A percentile compares a stretch with the other conserved stretches of the same genome.
Conservation (phyloP, 768 basidiomycete genomes). For the Pisolithus tinctorius region DNA sequence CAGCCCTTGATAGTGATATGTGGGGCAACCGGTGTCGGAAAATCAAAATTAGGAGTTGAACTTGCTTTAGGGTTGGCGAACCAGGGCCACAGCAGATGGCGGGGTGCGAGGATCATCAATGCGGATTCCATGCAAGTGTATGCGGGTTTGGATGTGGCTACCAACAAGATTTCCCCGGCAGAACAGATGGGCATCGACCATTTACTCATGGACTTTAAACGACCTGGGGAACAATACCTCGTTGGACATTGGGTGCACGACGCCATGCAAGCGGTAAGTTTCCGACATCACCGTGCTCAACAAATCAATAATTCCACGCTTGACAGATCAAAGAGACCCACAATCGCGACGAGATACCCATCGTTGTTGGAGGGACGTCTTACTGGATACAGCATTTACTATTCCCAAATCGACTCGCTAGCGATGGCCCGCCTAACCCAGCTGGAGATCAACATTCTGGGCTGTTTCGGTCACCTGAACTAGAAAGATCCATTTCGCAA, state of each 20-base stretch:
- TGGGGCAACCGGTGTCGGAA: slow-evolving; percentile 94
- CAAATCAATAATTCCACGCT: slow-evolving; percentile 2
- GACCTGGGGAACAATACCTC: slow-evolving; percentile 81
- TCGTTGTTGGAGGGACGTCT: slow-evolving; percentile 91
- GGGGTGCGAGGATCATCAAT: slow-evolving; percentile 76
- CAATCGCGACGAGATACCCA: slow-evolving; percentile 57
- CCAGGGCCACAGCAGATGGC: slow-evolving; percentile 34
- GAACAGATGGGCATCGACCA: slow-evolving; percentile 84
- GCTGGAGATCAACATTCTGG: background rate
- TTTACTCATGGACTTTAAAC: slow-evolving; percentile 81
- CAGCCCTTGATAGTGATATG: slow-evolving; percentile 78
- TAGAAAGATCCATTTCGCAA: slow-evolving; percentile 35
- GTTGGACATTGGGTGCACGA: slow-evolving; percentile 87
- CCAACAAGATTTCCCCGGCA: slow-evolving; percentile 78
- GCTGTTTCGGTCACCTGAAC: slow-evolving; percentile 26
- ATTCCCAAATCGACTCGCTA: slow-evolving; percentile 69
- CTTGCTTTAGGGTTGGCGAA: slow-evolving; percentile 57
- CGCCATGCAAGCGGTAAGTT: slow-evolving; percentile 65
- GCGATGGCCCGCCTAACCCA: slow-evolving; percentile 13
- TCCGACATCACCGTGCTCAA: background rate
- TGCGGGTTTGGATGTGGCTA: slow-evolving; percentile 83
- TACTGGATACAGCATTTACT: slow-evolving; percentile 98
- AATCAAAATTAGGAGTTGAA: slow-evolving; percentile 86
- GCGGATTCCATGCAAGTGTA: slow-evolving; percentile 99
- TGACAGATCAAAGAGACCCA: slow-evolving; percentile 73